Conservation (phyloP, 306 rosid genomes). For the Glycine tomentella region DNA sequence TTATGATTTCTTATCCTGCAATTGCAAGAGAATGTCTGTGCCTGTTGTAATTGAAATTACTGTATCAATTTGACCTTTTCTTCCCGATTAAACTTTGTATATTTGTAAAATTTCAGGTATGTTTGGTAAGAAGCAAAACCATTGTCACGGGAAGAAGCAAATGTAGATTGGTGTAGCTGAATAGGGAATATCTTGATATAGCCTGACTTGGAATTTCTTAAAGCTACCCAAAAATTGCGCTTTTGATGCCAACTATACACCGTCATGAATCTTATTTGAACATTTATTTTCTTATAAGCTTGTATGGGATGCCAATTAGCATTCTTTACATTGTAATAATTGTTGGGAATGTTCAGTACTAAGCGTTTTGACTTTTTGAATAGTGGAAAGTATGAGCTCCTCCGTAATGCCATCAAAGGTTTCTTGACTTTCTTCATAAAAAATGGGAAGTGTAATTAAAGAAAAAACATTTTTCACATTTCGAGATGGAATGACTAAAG, state of each 20-base stretch:
- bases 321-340: constrained; percentile 42
- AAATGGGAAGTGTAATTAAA: not conserved
- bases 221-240: constrained; percentile 3
- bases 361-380: constrained; percentile 6
- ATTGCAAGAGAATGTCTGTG: not conserved
- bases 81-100: not conserved
- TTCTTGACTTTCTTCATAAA: not conserved
- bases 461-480: not conserved
- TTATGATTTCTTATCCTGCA: not conserved
- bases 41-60: constrained; percentile 23
- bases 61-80: constrained; percentile 4
- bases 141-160: constrained; percentile 32
- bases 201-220: constrained; percentile 23
- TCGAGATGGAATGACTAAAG: constrained; percentile 19
- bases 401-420: not conserved
- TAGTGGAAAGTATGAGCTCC: not conserved
- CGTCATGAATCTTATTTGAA: constrained; percentile 22
- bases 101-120: not conserved
- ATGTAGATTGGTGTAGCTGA: constrained; percentile 48
- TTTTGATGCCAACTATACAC: not conserved
- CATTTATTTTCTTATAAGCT: constrained; percentile 6
- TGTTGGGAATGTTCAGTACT: constrained; percentile 39
- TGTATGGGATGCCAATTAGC: constrained; percentile 30
- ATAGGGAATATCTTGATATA: constrained; percentile 36
- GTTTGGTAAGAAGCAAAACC: constrained; percentile 40